Base-by-base conservation (phyloP, 441 rosid genomes). In the Euphorbia celastroides region DNA sequence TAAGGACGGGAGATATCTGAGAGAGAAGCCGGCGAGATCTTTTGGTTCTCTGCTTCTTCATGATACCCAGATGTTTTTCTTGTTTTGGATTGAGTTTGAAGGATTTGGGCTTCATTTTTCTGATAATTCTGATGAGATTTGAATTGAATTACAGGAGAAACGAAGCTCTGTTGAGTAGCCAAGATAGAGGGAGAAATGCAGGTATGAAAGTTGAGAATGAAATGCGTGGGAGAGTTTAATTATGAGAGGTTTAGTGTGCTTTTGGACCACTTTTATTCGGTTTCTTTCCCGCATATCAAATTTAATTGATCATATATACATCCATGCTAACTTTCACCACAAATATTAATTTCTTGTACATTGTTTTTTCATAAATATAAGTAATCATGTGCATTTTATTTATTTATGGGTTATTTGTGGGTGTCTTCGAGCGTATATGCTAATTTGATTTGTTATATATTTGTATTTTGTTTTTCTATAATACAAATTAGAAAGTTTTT, bases 11-110 rank as follows among this genome's bases (percentile, higher is more conserved):
- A 62, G 87, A 79, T 70, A 84, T 74, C 64, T 75, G 81, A 44
- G 77, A 70, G 58, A 86, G 84, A 64, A 77, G 75, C 63, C 82
- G 73, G 64, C 82, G 86, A 23, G 76, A 79, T 42, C 72, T 80
- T 62, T 81, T 83, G 51, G 92, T 85, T 8, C 93, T 82, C 75
- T 70, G 82, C 82, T 85, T 88, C 87, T 75, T 88, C 75, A 44
- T 75, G 55, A 78, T 50, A 73, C 25, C 51, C 57, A 75, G 69
- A 42, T 64, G 70, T 25, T 67, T 73, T 63, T 73, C 75, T 14
- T 64, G 62, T 67, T 58, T 68, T 28, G 77, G 69, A 55, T 78
- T 74, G 34, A 25, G 51, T 70, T 50, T 72, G 50, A 63, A 65
- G 36, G 65, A 60, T 66, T 77, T 79, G 52, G 74, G 77, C 66